These are phyloP conservation scores for Apocynum venetum DNA, from an alignment of 257 asterid genomes.

Conservation along the genomic window DNA sequence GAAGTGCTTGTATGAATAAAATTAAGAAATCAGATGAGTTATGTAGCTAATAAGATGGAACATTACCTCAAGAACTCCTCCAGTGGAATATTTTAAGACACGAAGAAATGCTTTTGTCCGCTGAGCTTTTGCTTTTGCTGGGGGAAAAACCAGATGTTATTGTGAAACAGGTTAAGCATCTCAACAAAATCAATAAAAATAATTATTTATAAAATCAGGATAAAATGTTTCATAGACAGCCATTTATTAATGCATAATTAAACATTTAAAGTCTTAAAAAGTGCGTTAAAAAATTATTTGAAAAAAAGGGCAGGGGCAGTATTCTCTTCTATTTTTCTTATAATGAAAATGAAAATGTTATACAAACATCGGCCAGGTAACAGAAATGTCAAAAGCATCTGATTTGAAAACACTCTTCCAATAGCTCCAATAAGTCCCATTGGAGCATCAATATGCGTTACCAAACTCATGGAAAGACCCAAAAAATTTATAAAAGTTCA, in stretches of 20 bases:
- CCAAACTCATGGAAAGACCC: background rate
- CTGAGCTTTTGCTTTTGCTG: constrained; percentile 80
- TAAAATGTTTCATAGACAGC: background rate
- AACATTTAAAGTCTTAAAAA: background rate
- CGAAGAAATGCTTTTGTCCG: constrained; percentile 94
- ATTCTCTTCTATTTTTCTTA: background rate
- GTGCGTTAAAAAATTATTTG: background rate
- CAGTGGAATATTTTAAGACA: constrained; percentile 81
- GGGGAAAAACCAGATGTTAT: constrained; percentile 26
- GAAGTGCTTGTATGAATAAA: background rate
- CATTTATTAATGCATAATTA: background rate
- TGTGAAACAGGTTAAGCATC: constrained; percentile 1
- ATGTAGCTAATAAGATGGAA: background rate
- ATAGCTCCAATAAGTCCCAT: background rate
- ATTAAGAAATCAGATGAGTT: background rate
- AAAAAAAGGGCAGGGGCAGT: background rate
- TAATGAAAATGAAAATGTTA: background rate
- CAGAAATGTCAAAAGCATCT: background rate
- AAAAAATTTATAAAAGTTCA: background rate
- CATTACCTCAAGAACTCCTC: constrained; percentile 89
- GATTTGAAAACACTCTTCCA: background rate
- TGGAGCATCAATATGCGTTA: background rate
- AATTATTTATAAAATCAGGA: constrained; percentile 1
- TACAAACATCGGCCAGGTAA: background rate
- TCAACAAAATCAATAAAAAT: constrained; percentile 6